Evolutionary conservation across 1,284 basidiomycete genomes (phyloP).

Genomic region (Puccinia hordei): DNA sequence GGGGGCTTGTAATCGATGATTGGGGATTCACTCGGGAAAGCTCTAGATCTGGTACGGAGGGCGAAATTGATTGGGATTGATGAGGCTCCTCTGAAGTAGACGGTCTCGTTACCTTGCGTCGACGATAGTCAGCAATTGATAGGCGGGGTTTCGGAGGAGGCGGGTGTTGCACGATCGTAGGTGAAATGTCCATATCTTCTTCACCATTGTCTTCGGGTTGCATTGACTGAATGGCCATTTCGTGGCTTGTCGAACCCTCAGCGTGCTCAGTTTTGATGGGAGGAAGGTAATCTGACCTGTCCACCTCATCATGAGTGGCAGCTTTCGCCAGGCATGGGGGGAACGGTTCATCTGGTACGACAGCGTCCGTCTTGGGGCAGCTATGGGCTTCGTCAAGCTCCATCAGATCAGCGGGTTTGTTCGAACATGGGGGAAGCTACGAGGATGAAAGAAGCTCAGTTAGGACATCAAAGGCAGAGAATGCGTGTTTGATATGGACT

Average conservation of each 20-base stretch:
- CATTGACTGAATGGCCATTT: neutral
- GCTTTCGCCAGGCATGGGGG: neutral
- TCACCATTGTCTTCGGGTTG: neutral
- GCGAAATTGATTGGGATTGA: slow-evolving; percentile 30
- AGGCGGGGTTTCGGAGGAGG: slow-evolving; percentile 25
- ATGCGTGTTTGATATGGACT: neutral
- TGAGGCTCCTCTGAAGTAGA: slow-evolving; percentile 20
- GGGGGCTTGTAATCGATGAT: neutral
- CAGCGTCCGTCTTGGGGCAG: neutral
- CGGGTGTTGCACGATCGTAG: neutral
- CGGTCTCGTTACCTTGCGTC: slow-evolving; percentile 23
- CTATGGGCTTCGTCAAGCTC: neutral
- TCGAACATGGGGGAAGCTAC: neutral
- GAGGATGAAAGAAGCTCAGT: neutral
- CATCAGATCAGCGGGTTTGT: neutral
- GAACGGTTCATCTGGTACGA: neutral
- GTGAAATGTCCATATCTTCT: neutral
- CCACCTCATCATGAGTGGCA: neutral
- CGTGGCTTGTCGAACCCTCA: neutral
- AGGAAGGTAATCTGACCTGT: neutral
- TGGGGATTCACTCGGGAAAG: neutral
- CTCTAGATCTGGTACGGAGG: slow-evolving; percentile 2
- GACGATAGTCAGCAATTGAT: slow-evolving; percentile 40
- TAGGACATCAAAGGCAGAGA: neutral
- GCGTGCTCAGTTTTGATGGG: neutral